These are phyloP conservation scores for Lasiodiplodia sp. DNA, from an alignment of 2,329 filamentous ascomycete genomes.

Conservation along the genomic window DNA sequence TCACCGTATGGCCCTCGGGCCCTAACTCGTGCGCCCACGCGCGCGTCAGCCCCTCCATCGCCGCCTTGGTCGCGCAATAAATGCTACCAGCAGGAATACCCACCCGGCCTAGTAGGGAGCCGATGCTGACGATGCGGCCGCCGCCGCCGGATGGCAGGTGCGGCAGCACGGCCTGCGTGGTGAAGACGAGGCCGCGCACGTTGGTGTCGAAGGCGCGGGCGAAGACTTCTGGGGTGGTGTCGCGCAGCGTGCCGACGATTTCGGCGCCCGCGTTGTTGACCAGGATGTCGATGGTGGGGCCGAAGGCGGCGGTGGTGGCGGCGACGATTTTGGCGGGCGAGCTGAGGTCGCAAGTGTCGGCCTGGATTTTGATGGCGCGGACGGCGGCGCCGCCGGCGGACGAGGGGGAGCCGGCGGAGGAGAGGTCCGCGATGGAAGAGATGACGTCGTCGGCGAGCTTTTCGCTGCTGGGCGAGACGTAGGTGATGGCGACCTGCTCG, in stretches of 20 bases:
- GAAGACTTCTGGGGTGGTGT: slow-evolving; percentile 82
- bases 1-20: slow-evolving; percentile 64
- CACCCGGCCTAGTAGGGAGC: slow-evolving; percentile 86
- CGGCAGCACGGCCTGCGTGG: slow-evolving; percentile 92
- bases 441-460: slow-evolving; percentile 44
- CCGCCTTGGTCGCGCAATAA: slow-evolving; percentile 95
- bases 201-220: slow-evolving; percentile 90
- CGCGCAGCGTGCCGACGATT: slow-evolving; percentile 84
- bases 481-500: slow-evolving; percentile 61
- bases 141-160: slow-evolving; percentile 73
- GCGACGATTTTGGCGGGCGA: slow-evolving; percentile 72
- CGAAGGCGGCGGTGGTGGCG: slow-evolving; percentile 55
- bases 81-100: slow-evolving; percentile 84
- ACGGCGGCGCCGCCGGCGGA: slow-evolving; percentile 34
- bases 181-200: slow-evolving; percentile 91
- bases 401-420: slow-evolving; percentile 37
- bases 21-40: slow-evolving; percentile 67
- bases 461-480: slow-evolving; percentile 50
- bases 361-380: slow-evolving; percentile 73
- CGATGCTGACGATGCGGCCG: slow-evolving; percentile 93
- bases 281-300: slow-evolving; percentile 82
- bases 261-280: slow-evolving; percentile 98
- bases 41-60: slow-evolving; percentile 68
- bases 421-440: slow-evolving; percentile 40
- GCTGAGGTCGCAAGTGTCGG: slow-evolving; percentile 86